phyloP scores from a whole-genome alignment of 208 protist species.

The Acanthamoeba royreba region DNA sequence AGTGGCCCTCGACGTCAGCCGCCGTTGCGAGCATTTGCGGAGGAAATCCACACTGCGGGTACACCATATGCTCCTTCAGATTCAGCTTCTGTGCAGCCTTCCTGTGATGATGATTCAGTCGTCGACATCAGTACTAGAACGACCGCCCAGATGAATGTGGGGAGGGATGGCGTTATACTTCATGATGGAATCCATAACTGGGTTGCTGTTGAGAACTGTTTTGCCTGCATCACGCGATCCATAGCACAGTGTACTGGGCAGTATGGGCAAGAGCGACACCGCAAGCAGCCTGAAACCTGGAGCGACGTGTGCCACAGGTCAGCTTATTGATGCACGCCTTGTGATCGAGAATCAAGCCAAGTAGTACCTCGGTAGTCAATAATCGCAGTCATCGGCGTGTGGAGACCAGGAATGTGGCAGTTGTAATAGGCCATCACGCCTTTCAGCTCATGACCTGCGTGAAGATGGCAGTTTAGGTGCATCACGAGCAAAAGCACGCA shows the following conservation, averaged over 20 bases:
- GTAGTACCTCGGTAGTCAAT: not conserved
- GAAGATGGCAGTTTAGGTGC: not conserved
- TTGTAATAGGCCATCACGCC: conserved; percentile 21
- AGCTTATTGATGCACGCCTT: too few relatives aligned
- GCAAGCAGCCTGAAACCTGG: not conserved
- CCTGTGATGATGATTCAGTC: too few relatives aligned
- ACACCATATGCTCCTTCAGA: not conserved
- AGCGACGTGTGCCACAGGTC: not conserved
- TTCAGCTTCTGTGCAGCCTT: not conserved
- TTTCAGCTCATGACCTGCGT: not conserved
- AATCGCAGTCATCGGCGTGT: not conserved
- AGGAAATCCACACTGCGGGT: not conserved
- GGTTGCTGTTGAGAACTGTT: not conserved
- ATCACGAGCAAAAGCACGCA: too few relatives aligned
- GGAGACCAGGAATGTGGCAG: not conserved
- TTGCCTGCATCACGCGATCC: not conserved
- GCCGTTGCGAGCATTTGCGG: not conserved
- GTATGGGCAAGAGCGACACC: not conserved
- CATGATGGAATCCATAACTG: not conserved
- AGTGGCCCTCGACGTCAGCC: not conserved
- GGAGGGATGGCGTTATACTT: too few relatives aligned
- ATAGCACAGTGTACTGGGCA: not conserved
- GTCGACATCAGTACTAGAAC: too few relatives aligned
- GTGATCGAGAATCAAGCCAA: not conserved
- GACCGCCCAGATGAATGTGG: too few relatives aligned